A percentile compares a stretch with the other conserved stretches of the same genome.
phyloP scores from a whole-genome alignment of 2,329 filamentous ascomycete genomes.

The Curvularia lunata region DNA sequence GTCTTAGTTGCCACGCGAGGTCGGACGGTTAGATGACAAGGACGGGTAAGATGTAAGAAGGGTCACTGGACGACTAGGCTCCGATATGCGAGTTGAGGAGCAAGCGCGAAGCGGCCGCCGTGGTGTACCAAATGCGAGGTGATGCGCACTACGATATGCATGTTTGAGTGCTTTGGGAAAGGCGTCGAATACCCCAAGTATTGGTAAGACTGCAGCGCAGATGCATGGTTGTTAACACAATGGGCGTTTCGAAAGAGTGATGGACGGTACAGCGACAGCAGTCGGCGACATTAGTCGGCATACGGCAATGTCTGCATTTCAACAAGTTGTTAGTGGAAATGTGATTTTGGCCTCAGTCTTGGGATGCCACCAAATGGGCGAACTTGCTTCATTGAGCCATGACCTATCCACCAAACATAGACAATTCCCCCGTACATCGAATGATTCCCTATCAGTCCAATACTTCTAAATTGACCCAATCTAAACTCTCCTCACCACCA shows the following conservation, averaged over 20 bases:
- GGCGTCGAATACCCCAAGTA: background rate
- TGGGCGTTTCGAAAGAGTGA: background rate
- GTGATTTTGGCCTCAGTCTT: background rate
- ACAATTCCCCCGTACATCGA: background rate
- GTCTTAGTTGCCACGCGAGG: background rate
- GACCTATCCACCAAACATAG: background rate
- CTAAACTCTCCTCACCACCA: too few relatives aligned
- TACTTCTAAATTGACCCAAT: background rate
- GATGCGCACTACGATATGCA: constrained; percentile 1
- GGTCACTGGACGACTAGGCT: background rate
- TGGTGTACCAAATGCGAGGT: constrained; percentile 5
- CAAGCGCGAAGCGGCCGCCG: background rate
- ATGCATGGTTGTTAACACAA: background rate
- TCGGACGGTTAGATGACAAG: background rate
- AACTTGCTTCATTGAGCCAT: too few relatives aligned
- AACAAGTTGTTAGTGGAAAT: background rate
- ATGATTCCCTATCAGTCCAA: background rate
- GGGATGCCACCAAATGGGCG: background rate
- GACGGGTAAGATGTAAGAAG: background rate
- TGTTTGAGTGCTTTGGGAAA: constrained; percentile 2
- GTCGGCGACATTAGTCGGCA: background rate
- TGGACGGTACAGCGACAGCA: background rate
- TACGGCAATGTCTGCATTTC: background rate
- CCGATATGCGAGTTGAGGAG: background rate
- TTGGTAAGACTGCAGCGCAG: background rate